Conservation (phyloP, 306 rosid species). For the Trichosanthes truncata region DNA sequence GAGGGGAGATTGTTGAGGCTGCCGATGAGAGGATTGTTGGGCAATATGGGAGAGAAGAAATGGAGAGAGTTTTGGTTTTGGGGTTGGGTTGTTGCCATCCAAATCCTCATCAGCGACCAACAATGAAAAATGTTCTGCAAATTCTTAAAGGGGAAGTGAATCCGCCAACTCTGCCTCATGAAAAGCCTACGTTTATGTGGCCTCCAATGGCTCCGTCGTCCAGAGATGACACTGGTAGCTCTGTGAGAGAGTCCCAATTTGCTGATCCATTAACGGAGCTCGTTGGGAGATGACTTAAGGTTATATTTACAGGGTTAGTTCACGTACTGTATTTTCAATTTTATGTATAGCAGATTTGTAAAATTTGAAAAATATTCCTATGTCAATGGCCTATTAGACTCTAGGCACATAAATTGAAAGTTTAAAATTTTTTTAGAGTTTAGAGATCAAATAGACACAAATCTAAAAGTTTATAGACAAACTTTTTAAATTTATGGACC, state of each 20-base stretch:
- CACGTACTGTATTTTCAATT: too few species aligned
- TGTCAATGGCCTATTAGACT: too few species aligned
- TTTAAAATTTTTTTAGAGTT: too few species aligned
- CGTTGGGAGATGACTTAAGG: not conserved
- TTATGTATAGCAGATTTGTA: too few species aligned
- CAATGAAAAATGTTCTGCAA: constrained; percentile 2
- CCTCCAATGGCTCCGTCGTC: constrained; percentile 7
- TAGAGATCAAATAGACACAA: too few species aligned
- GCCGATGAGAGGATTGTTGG: not conserved
- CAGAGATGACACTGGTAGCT: not conserved
- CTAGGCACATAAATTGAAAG: too few species aligned
- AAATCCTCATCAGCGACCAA: constrained; percentile 3
- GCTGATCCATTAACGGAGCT: not conserved
- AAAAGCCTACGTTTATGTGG: constrained; percentile 10
- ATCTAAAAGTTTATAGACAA: too few species aligned
- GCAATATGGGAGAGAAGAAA: not conserved
- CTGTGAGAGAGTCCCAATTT: not conserved
- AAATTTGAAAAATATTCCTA: too few species aligned
- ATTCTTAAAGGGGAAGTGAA: not conserved
- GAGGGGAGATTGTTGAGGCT: not conserved
- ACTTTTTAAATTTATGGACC: too few species aligned
- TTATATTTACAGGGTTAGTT: too few species aligned
- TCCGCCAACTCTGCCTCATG: not conserved
- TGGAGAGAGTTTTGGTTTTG: not conserved
- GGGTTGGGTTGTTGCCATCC: constrained; percentile 11